These are phyloP conservation scores for Zymoseptoria brevis DNA, from an alignment of 2,329 filamentous ascomycete species.

Conservation along the genomic window DNA sequence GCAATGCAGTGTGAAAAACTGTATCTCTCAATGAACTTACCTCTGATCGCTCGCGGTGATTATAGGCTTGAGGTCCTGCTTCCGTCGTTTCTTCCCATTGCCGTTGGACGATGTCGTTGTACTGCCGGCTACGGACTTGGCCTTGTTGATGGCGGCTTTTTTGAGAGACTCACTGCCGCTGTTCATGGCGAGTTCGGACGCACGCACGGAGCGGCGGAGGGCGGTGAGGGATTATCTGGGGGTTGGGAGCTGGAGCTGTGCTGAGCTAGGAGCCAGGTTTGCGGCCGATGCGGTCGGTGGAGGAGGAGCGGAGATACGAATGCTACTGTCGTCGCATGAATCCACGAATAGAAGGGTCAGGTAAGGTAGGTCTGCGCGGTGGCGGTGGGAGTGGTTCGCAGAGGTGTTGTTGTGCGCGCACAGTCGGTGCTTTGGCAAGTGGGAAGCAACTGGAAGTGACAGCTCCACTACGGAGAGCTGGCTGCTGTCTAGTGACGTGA, in stretches of 20 bases:
- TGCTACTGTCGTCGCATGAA: not conserved
- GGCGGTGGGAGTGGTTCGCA: not conserved
- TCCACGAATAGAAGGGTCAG: not conserved
- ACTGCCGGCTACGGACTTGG: conserved; percentile 50
- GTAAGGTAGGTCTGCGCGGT: not conserved
- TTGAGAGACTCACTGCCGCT: conserved; percentile 17
- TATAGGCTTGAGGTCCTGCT: conserved; percentile 64
- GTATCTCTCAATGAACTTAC: not conserved
- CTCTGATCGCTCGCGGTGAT: conserved; percentile 57
- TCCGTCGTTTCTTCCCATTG: conserved; percentile 62
- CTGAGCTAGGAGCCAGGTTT: not conserved
- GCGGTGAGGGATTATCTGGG: not conserved
- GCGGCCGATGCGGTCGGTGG: not conserved
- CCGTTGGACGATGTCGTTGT: conserved; percentile 1
- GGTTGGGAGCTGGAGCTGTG: not conserved
- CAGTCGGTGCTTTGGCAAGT: not conserved
- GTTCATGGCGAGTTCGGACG: conserved; percentile 14
- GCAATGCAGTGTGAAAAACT: not conserved
- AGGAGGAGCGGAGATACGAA: not conserved
- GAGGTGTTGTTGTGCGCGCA: not conserved
- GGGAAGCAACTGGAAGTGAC: not conserved
- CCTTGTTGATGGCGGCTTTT: conserved; percentile 58
- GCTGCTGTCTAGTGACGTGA: not conserved
- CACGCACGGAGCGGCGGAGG: not conserved
- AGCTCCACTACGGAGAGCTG: not conserved